Evolutionary conservation across 2,329 filamentous ascomycete species (phyloP), one percentile per base, ranked within the genome.

Genomic region (Aureobasidium sp.): DNA sequence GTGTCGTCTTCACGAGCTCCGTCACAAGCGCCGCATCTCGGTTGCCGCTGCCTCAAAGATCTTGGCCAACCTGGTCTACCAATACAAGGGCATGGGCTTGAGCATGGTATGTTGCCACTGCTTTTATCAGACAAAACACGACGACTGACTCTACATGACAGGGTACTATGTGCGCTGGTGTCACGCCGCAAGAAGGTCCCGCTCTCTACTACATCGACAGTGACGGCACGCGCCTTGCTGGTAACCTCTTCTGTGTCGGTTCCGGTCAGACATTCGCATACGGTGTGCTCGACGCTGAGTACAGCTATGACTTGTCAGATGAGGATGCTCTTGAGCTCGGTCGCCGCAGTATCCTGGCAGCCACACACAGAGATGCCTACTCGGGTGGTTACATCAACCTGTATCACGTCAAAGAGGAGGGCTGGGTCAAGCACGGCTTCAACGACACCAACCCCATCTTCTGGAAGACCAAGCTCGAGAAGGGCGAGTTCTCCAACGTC

Each of bases 131-230:
- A 44, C 20, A 22, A 34, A 34, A 8, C n/a, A 57, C 37, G 4
- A 51, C n/a, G 31, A 56, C 61, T 63, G 41, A 63, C 49, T 41
- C 17, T 34, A 36, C 14, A 34, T 17, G 11, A 22, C 45, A 78
- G 76, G 94, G 94, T 69, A 99, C 94, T 72, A 99, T 99, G 94
- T 96, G 94, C 77, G 93, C 94, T 39, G 94, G 94, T 72, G 94
- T 99, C 68, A 94, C 94, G 67, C 88, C 90, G 68, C 88, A 93
- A 78, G 93, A 97, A 82, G 94, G 94, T 12, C 94, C 94, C 29
- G 94, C 94, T 44, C 88, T 99, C 64, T 99, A 99, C 85, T 99
- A 99, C 80, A 95, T 99, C 78, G 94, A 99, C 80, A 92, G 88
- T 67, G 94, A 99, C 78, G 94, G 94, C 73, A 97, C 94, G 25